Percentiles rank a stretch among this genome's conserved stretches.
Conservation (phyloP, 768 basidiomycete genomes). For the Termitomyces sp. region DNA sequence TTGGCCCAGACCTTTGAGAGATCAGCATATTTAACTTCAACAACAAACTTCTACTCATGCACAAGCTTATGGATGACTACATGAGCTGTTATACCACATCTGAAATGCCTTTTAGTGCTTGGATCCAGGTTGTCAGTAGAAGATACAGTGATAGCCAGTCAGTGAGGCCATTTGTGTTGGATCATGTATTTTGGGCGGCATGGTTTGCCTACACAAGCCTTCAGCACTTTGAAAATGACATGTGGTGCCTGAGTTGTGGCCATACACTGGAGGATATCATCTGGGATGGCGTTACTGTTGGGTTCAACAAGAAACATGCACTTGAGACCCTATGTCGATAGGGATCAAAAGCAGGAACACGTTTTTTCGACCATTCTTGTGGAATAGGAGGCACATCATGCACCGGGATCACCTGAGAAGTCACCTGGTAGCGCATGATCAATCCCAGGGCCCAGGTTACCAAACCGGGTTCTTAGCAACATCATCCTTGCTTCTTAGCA, state of each 20-base stretch:
- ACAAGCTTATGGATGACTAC: slow-evolving; percentile 32
- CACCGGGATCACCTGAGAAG: no score
- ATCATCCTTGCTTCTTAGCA: no score
- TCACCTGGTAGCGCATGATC: no score
- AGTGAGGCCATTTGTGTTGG: no score
- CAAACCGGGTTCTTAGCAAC: no score
- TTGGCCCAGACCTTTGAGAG: slow-evolving; percentile 26
- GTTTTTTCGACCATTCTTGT: no score
- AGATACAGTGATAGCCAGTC: not conserved
- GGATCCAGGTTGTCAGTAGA: not conserved
- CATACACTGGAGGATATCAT: slow-evolving; percentile 15
- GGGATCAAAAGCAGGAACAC: no score
- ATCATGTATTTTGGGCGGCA: slow-evolving; percentile 11
- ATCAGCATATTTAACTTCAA: slow-evolving; percentile 32
- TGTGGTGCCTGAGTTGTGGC: slow-evolving; percentile 18
- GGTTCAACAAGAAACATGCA: slow-evolving; percentile 12
- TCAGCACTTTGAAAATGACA: slow-evolving; percentile 10
- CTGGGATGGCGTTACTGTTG: slow-evolving; percentile 20
- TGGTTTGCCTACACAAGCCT: slow-evolving; percentile 28
- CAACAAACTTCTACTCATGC: slow-evolving; percentile 26
- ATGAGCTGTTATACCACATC: slow-evolving; percentile 27
- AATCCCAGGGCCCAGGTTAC: no score
- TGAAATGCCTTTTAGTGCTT: slow-evolving; percentile 30
- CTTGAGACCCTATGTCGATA: no score
- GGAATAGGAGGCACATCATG: no score